These are phyloP conservation scores for Exophiala oligosperma DNA, from an alignment of 2,329 filamentous ascomycete species.

Conservation along the genomic window DNA sequence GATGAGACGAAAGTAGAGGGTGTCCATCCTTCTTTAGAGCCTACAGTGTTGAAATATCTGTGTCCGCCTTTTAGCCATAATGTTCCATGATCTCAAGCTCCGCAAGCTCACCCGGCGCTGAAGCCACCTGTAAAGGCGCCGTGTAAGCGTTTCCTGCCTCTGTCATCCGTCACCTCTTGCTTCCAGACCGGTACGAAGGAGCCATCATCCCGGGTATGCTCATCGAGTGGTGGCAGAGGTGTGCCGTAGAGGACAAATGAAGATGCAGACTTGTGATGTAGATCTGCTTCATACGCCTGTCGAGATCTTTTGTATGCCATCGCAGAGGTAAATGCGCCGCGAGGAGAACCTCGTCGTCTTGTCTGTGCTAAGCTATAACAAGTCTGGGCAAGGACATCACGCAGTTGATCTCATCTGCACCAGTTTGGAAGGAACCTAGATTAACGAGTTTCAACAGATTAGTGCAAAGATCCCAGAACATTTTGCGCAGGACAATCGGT, in stretches of 20 bases:
- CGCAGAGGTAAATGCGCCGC: background rate
- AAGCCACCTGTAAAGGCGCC: conserved; percentile 96
- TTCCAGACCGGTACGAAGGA: conserved; percentile 96
- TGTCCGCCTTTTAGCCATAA: conserved; percentile 36
- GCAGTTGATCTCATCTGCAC: too few species aligned
- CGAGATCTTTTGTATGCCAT: conserved; percentile 83
- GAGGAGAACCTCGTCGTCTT: background rate
- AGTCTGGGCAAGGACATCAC: too few species aligned
- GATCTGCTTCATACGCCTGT: conserved; percentile 74
- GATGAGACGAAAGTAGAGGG: conserved; percentile 91
- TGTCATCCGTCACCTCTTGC: conserved; percentile 93
- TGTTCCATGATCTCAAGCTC: conserved; percentile 33
- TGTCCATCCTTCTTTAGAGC: conserved; percentile 97
- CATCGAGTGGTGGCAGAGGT: conserved; percentile 74
- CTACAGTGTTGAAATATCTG: conserved; percentile 96
- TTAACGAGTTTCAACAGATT: background rate
- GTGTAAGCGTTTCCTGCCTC: conserved; percentile 84
- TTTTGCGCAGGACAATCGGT: background rate
- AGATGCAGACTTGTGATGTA: conserved; percentile 63
- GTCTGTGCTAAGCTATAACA: background rate
- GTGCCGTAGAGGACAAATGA: conserved; percentile 82
- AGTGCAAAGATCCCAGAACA: background rate
- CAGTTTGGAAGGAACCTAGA: background rate
- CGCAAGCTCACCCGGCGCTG: conserved; percentile 77
- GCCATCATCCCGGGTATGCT: conserved; percentile 79